Percentiles rank a stretch among this genome's conserved stretches.
phyloP scores from a whole-genome alignment of 2,329 filamentous ascomycete species.

The Mycosphaerelloides madeirae region DNA sequence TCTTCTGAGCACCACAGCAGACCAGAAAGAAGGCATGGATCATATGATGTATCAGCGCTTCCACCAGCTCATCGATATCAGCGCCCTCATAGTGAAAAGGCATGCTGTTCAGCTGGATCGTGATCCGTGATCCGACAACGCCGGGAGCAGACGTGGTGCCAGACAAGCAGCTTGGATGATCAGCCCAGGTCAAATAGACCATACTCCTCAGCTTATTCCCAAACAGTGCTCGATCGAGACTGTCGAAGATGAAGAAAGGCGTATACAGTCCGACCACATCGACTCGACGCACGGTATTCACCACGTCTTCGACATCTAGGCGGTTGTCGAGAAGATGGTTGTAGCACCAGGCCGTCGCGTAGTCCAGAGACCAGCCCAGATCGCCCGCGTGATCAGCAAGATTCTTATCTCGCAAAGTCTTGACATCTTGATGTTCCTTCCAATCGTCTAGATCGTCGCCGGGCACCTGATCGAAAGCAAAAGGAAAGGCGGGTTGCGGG shows the following conservation, averaged over 20 bases:
- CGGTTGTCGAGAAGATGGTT: conserved; percentile 28
- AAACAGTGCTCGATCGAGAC: conserved; percentile 36
- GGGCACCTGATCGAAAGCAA: too few species aligned
- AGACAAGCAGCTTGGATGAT: conserved; percentile 25
- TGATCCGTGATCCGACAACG: conserved; percentile 28
- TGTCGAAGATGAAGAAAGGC: conserved; percentile 35
- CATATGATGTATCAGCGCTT: conserved; percentile 42
- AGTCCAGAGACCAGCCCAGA: conserved; percentile 39
- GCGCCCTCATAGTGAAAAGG: conserved; percentile 26
- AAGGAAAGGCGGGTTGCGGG: neutral
- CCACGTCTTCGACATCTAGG: conserved; percentile 23
- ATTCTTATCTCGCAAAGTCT: conserved; percentile 12
- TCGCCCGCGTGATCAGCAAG: conserved; percentile 23
- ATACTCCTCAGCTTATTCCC: conserved; percentile 35
- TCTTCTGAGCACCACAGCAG: conserved; percentile 36
- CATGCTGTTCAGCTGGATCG: conserved; percentile 31
- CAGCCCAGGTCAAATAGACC: conserved; percentile 33
- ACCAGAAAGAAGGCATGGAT: conserved; percentile 43
- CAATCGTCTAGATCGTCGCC: too few species aligned
- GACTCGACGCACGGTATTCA: conserved; percentile 24
- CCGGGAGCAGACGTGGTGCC: conserved; percentile 36
- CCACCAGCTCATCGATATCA: conserved; percentile 33
- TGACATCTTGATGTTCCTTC: neutral
- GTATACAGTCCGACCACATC: conserved; percentile 24
- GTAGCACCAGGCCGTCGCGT: conserved; percentile 39